Evolutionary conservation across 2,329 filamentous ascomycete species (phyloP), one percentile per base, ranked within the genome.

Genomic region (Alternaria arbusti): DNA sequence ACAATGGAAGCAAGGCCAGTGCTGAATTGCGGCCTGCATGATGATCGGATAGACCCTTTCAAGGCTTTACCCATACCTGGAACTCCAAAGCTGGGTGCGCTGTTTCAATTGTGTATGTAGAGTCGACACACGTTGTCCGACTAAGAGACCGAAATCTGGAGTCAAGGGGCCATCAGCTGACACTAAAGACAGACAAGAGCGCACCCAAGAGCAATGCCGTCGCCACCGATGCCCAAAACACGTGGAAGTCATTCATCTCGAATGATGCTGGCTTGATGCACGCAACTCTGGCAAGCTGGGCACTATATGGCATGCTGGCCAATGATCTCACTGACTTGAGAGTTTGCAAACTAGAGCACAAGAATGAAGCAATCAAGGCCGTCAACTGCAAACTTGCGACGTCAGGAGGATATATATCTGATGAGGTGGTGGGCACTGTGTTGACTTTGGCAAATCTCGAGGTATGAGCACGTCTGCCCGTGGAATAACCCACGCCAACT

Each of bases 251-350:
- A 3, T 71, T 75, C 57, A 66, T 74, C 23, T 63, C 66, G 1
- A 58, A 63, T n/a, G 72, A 75, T 36, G 66, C 70, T 1, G 70
- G 70, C 9, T 32, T 76, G 6, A 47, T 74, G 8, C 74, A 76
- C 49, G 71, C 70, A 1, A 74, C 73, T 2, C 50, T 76, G 13
- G 73, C 74, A n/a, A 74, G 70, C 12, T 74, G 73, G 71, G 74
- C 73, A 22, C 54, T 76, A 10, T 74, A 75, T 36, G 70, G 70
- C 11, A 62, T 70, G 30, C 59, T 76, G 6, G 64, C 65, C 7
- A 57, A 58, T 26, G 66, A 65, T 2, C 43, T 66, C 47, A 59
- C 28, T 25, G 46, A 63, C 7, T 43, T 73, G 11, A 46, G 57
- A 10, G 57, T 72, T 1, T 69, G 70, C 4, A 65, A 68, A 50